Evolutionary conservation across 1,284 basidiomycete species (phyloP).

Genomic region (Anthracocystis walkeri): DNA sequence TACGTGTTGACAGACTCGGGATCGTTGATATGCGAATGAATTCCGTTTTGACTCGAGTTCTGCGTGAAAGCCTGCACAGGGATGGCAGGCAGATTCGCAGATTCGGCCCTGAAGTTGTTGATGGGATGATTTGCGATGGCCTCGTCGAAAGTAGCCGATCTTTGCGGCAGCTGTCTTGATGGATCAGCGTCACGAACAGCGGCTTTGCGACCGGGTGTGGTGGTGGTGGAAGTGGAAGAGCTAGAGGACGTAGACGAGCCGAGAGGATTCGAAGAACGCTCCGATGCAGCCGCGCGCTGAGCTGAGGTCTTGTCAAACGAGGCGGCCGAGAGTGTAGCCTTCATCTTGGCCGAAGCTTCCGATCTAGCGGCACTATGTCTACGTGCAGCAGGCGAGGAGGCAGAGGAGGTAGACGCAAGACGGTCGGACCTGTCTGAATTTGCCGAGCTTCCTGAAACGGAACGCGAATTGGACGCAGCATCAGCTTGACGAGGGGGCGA

Average conservation of each 20-base stretch:
- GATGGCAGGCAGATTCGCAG: constrained; percentile 29
- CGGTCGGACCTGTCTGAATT: constrained; percentile 13
- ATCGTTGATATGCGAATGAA: constrained; percentile 1
- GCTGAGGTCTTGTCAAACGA: constrained; percentile 28
- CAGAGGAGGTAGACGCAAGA: constrained; percentile 10
- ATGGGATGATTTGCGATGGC: constrained; percentile 14
- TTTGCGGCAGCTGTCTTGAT: constrained; percentile 6
- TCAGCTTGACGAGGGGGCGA: constrained; percentile 13
- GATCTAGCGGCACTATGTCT: constrained; percentile 39
- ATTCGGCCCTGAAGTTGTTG: constrained; percentile 19
- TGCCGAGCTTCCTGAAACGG: constrained; percentile 21
- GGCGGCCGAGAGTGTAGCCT: constrained; percentile 45
- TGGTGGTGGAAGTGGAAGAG: constrained; percentile 1
- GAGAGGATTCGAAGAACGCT: constrained; percentile 6
- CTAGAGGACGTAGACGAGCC: constrained; percentile 8
- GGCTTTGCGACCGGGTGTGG: constrained; percentile 12
- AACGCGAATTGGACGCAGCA: constrained; percentile 9
- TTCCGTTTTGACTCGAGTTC: constrained; percentile 3
- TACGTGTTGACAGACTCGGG: not conserved
- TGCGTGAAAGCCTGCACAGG: constrained; percentile 29
- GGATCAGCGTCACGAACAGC: constrained; percentile 7
- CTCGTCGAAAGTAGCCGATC: constrained; percentile 12
- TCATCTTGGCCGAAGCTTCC: constrained; percentile 49
- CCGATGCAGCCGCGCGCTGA: constrained; percentile 10
- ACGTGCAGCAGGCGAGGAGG: constrained; percentile 13